Conservation (phyloP, 371 early-diverging fungal species). For the Parasitella parasitica region DNA sequence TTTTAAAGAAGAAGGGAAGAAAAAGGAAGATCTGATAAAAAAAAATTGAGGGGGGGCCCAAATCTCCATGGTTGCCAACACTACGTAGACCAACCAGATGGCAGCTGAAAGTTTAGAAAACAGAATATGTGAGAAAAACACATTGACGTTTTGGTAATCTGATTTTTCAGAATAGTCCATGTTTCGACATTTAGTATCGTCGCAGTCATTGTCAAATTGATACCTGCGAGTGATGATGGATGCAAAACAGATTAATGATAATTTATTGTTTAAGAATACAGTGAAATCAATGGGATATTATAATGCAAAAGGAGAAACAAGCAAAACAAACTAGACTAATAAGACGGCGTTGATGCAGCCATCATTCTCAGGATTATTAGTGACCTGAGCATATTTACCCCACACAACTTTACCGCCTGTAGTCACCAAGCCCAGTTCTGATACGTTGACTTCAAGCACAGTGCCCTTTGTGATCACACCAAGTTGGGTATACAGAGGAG, state of each 20-base stretch:
- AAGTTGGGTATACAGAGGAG: conserved; percentile 96
- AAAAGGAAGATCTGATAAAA: conserved; percentile 7
- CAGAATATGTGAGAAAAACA: not conserved
- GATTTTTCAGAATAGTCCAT: no score
- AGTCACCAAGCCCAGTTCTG: conserved; percentile 99
- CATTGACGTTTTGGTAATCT: not conserved
- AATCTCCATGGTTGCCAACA: no score
- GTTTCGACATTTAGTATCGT: no score
- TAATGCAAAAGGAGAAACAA: not conserved
- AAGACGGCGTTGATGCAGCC: conserved; percentile 96
- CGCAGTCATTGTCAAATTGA: no score
- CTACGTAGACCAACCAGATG: not conserved
- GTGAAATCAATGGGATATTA: not conserved
- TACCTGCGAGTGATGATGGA: no score
- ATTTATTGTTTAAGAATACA: no score
- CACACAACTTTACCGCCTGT: conserved; percentile 99
- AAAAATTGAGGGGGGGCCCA: not conserved
- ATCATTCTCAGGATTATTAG: conserved; percentile 94
- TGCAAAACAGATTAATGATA: no score
- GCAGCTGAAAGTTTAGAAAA: not conserved
- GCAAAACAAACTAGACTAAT: conserved; percentile 65
- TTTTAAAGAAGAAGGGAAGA: not conserved
- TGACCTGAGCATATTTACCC: conserved; percentile 99
- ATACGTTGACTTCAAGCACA: conserved; percentile 93
- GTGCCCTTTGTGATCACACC: conserved; percentile 99